Base-by-base conservation (phyloP, 306 rosid species). In the Crotalaria pallida region DNA sequence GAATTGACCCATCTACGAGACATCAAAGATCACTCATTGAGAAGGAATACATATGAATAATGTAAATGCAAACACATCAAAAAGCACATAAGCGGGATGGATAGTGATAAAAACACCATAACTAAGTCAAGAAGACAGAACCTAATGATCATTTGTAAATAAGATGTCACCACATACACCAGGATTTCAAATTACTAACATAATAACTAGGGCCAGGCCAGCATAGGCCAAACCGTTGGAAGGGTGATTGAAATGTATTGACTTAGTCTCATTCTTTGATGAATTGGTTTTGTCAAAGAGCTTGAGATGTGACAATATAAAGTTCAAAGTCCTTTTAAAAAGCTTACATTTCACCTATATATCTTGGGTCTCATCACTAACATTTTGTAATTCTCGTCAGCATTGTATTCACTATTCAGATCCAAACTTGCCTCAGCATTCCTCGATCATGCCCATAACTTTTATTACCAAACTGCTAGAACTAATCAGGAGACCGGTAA, bases 1-100 rank as follows among this genome's bases (percentile, higher is more conserved):
- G 97, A 81, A 88, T 86, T n/a, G 97, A 82, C 77, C 97, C 96
- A 80, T 91, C 97, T 86, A 65, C 36, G 26, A 69, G 63, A 70
- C 26, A 78, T 58, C 43, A 79, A 81, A 76, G 33, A 57, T 33
- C 9, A 77, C 22, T 67, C 41, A 49, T 9, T 40, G 31, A 22
- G 65, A 75, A 52, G 68, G 47, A 40, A 41, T 44, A 29, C 34
- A 27, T 10, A 51, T 10, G 72, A 47, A 65, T 15, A 29, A 53
- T 8, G 63, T 61, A 65, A 60, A 80, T 16, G 47, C 52, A 60
- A 71, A 59, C 43, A 78, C 55, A 77, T 45, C 48, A 31, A 58
- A 74, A 70, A 52, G 49, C 4, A 71, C 50, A 23, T 22, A 18
- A 27, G 69, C 41, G 57, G 43, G 49, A 68, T 56, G 43, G 61